Conservation (phyloP, 257 asterid species). For the Ocimum tenuiflorum region DNA sequence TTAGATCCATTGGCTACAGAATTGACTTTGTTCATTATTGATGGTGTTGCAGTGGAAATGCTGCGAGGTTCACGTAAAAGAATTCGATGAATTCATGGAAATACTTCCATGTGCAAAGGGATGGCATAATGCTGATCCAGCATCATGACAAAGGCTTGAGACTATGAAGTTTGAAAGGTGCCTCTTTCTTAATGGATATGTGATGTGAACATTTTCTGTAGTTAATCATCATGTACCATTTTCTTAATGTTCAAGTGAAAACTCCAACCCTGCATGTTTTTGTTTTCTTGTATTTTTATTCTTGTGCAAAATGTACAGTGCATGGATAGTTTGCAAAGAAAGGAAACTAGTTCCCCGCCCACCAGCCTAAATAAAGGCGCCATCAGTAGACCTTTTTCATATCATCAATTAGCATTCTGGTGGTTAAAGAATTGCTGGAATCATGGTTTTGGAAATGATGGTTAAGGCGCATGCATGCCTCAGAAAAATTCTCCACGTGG, state of each 20-base stretch:
- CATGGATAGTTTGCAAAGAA: no score
- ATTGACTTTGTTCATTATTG: not conserved
- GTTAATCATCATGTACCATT: not conserved
- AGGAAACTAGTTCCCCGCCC: no score
- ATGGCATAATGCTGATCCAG: slow-evolving; percentile 69
- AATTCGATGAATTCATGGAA: slow-evolving; percentile 79
- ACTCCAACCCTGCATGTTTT: not conserved
- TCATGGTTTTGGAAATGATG: no score
- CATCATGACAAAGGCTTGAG: slow-evolving; percentile 3
- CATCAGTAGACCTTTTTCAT: no score
- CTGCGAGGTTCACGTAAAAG: slow-evolving; percentile 81
- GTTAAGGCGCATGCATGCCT: no score
- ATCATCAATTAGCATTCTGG: no score
- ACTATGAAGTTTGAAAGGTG: slow-evolving; percentile 5
- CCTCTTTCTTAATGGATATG: slow-evolving; percentile 1
- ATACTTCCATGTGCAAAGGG: slow-evolving; percentile 80
- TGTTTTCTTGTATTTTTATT: not conserved
- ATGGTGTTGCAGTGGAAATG: slow-evolving; percentile 72
- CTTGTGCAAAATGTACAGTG: not conserved
- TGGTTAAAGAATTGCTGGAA: no score
- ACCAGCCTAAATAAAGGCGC: no score
- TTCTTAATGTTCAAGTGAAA: not conserved
- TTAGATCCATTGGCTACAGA: not conserved
- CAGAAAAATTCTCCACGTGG: no score
- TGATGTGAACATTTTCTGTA: not conserved